Evolutionary conservation across 208 protist genomes (phyloP).

Genomic region (Trypanosoma cruzi): DNA sequence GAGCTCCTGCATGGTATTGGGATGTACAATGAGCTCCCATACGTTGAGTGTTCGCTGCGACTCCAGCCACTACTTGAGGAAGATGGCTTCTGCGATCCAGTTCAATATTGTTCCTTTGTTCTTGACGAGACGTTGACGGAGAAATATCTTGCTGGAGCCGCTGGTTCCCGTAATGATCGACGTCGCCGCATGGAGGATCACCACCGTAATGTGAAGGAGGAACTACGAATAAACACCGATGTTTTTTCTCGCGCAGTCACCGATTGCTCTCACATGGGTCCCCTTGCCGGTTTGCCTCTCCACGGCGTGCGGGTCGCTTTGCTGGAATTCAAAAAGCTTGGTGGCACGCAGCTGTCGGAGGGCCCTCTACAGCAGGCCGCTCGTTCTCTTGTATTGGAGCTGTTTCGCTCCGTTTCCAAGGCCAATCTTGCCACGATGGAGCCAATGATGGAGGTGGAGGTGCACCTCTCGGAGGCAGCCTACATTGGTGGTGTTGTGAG

Average conservation of each 20-base stretch:
- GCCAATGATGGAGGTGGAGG: conserved; percentile 90
- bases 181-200: conserved; percentile 27
- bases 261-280: conserved; percentile 65
- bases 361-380: conserved; percentile 45
- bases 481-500: conserved; percentile 79
- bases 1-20: conserved; percentile 31
- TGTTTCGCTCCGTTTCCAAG: conserved; percentile 40
- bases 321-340: conserved; percentile 54
- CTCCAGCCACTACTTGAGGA: conserved; percentile 45
- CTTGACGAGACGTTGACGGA: conserved; percentile 49
- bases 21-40: conserved; percentile 61
- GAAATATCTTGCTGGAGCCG: conserved; percentile 28
- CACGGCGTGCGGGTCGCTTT: conserved; percentile 75
- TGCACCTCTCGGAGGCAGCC: conserved; percentile 72
- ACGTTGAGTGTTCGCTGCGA: conserved; percentile 62
- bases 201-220: conserved; percentile 51
- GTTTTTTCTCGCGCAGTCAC: conserved; percentile 53
- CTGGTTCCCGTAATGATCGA: neutral
- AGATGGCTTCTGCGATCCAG: conserved; percentile 30
- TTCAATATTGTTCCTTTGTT: conserved; percentile 42
- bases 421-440: conserved; percentile 61
- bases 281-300: conserved; percentile 70
- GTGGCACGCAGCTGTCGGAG: conserved; percentile 45
- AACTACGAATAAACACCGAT: conserved; percentile 36
- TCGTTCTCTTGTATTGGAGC: conserved; percentile 48